Base-by-base conservation (phyloP, 352 stramenopile genomes). In the Phytophthora colocasiae region DNA sequence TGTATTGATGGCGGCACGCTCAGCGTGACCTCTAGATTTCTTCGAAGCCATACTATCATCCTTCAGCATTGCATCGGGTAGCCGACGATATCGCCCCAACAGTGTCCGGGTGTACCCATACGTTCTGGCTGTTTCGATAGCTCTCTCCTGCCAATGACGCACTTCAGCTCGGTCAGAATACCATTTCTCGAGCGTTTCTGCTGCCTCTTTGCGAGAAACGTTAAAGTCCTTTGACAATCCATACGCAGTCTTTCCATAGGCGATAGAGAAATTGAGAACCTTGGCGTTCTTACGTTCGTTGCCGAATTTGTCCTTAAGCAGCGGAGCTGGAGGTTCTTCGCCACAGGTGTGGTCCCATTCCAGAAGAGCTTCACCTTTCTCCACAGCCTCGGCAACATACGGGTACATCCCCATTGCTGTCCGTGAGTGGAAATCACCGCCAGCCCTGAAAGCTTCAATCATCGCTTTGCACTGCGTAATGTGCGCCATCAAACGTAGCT, bases 181-280 rank as follows among this genome's bases (percentile, higher is more conserved):
- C 98, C 98, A 99, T 55, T 97, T 98, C 45, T 99, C 84, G 0
- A 99, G 52, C 14, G 86, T 97, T 4, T 91, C 79, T 0, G 85
- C 68, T 15, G 88, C 90, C 47, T 96, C 89, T 63, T 93, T 91
- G 2, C 84, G 75, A 19, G 74, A 85, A 15, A 97, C 87, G 43
- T 86, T 87, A 44, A 93, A 95, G 46, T 95, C 82, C 43, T 99
- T 97, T 24, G 91, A 97, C 24, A 99, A 66, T 2, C 98, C 98
- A 66, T 97, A 97, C 2, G 97, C 94, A 15, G 98, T 99, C 77
- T 99, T 99, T 22, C 98, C 98, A 72, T 99, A 99, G 6, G 98
- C 98, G 65, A 99, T 99, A 12, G 95, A 99, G 66, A 99, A 99
- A 73, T 99, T 99, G 17, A 99, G 83, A 17, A 99, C 99, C 70